These are phyloP conservation scores for Kentomonas sorsogonicus DNA, from an alignment of 208 protist genomes.

Conservation along the genomic window DNA sequence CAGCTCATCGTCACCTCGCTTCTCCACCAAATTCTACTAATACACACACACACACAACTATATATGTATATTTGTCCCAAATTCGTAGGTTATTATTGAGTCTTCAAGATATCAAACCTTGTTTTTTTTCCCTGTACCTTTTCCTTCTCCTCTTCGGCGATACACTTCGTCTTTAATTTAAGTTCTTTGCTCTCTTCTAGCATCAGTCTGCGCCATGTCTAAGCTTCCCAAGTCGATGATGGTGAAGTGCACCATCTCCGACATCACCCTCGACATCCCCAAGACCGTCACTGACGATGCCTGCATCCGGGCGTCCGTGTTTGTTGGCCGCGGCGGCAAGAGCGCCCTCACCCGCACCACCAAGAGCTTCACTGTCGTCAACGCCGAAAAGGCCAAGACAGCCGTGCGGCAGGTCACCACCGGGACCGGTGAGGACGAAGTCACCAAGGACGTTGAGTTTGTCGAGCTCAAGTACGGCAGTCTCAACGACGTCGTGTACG, in stretches of 20 bases:
- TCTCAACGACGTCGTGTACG: constrained; percentile 38
- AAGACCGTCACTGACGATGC: constrained; percentile 24
- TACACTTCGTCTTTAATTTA: constrained; percentile 1
- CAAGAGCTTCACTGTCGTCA: constrained; percentile 45
- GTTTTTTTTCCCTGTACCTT: background rate
- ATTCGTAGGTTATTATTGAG: no score
- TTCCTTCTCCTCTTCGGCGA: background rate
- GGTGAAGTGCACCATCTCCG: constrained; percentile 35
- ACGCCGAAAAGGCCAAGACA: constrained; percentile 18
- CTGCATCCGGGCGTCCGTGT: constrained; percentile 21
- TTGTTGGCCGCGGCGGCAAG: constrained; percentile 33
- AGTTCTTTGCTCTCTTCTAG: background rate
- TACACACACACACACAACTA: no score
- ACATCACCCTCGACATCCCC: constrained; percentile 36
- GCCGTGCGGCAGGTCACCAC: constrained; percentile 16
- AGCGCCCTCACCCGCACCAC: constrained; percentile 27
- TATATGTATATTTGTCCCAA: no score
- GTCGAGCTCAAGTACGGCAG: constrained; percentile 33
- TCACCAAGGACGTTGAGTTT: constrained; percentile 19
- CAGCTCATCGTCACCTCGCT: no score
- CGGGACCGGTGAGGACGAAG: constrained; percentile 7
- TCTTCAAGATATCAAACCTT: background rate
- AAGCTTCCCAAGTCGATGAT: constrained; percentile 26
- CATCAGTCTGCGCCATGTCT: constrained; percentile 18
- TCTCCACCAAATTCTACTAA: no score